Evolutionary conservation across 257 asterid genomes (phyloP), one percentile per base, ranked within the genome.

Genomic region (Sherardia arvensis): DNA sequence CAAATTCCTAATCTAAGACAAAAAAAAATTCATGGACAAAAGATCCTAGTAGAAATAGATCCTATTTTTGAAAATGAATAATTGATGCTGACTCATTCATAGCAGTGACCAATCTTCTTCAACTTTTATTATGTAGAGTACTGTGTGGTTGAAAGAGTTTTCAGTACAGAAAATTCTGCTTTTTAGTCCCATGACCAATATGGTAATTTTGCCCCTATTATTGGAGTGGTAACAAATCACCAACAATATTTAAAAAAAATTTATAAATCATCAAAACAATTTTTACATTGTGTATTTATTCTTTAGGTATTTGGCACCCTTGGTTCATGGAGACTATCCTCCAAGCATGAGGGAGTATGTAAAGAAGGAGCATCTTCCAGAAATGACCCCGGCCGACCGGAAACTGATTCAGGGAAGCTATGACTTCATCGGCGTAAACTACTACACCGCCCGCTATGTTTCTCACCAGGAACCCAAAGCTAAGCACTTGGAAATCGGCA

Each of bases 371-470:
- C 36, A 43, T 0, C 71, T 66, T 18, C 40, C 64, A 2, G 28
- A 34, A 9, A 12, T 66, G 4, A 18, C 15, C 1, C 11, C 15
- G 2, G 55, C 22, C 0, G 64, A 34, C 18, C 20, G 30, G 10
- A 5, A 15, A 8, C 0, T 11, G 51, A 22, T 66, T 23, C 28
- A 55, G 26, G 63, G 63, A 0, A 34, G 63, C 2, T 66, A 10
- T 1, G 70, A 66, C 28, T 66, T 66, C 9, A 33, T 66, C 8
- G 70, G 70, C 7, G 4, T 54, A 0, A 66, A 66, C 43, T 66
- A 55, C 36, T 66, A 55, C 20, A 54, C 70, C 7, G 64, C 56
- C 17, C 28, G 40, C 8, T 66, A 33, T 3, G 64, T 55, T 0
- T 4, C 56, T n/a, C 40, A 55, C 9, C 23, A 21, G 7, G 15